Conservation (phyloP, 805 yeast species). For the Metschnikowia similis region DNA sequence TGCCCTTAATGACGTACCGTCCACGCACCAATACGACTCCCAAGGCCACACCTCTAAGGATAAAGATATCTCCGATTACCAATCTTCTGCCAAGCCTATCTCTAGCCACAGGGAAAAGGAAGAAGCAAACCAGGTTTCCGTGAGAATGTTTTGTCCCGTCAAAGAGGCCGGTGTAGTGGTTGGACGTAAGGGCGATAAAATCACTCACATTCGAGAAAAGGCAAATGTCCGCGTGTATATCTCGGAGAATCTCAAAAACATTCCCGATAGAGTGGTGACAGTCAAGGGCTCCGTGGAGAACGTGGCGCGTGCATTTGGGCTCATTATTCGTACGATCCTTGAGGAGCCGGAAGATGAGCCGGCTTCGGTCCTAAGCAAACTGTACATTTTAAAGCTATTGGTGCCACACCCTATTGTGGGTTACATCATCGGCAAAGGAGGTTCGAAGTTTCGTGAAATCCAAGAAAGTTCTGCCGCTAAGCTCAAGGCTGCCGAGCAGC, state of each 20-base stretch:
- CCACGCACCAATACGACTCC: background rate
- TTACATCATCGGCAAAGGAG: slow-evolving; percentile 73
- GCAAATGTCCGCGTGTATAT: slow-evolving; percentile 66
- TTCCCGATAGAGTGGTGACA: slow-evolving; percentile 69
- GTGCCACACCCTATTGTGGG: slow-evolving; percentile 81
- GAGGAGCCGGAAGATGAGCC: slow-evolving; percentile 65
- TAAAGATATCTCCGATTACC: background rate
- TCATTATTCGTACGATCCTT: slow-evolving; percentile 60
- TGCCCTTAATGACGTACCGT: background rate
- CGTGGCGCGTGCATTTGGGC: slow-evolving; percentile 78
- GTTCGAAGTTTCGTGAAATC: slow-evolving; percentile 70
- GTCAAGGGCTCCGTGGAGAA: slow-evolving; percentile 72
- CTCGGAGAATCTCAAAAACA: slow-evolving; percentile 65
- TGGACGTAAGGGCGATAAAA: slow-evolving; percentile 77
- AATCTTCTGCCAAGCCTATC: slow-evolving; percentile 26
- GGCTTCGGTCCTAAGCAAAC: slow-evolving; percentile 51
- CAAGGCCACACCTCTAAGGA: background rate
- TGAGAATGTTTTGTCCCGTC: slow-evolving; percentile 72
- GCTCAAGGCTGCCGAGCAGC: slow-evolving; percentile 66
- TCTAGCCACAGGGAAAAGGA: slow-evolving; percentile 39
- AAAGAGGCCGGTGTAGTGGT: slow-evolving; percentile 73
- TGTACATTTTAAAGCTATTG: slow-evolving; percentile 54
- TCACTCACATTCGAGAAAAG: slow-evolving; percentile 56
- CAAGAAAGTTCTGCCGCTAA: slow-evolving; percentile 79
- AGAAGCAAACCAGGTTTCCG: slow-evolving; percentile 59